Conservation (phyloP, 2,329 filamentous ascomycete genomes). For the Xylariaceae sp. region DNA sequence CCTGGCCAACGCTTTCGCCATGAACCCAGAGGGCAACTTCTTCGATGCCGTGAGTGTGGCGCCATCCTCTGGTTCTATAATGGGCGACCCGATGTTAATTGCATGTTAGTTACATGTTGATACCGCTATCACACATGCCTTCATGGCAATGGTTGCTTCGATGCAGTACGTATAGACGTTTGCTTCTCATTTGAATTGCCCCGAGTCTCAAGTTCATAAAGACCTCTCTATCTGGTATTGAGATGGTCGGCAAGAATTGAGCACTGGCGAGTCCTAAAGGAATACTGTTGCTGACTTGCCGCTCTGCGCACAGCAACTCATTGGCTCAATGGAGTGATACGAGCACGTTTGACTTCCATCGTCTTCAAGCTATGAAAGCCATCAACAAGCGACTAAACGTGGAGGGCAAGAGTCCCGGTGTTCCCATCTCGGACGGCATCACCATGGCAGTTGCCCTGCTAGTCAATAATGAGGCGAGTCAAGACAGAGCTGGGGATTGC, state of each 20-base stretch:
- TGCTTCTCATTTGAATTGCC: background rate
- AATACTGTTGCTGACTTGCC: slow-evolving; percentile 4
- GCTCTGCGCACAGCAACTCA: slow-evolving; percentile 21
- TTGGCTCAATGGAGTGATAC: slow-evolving; percentile 32
- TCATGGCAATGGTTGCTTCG: slow-evolving; percentile 33
- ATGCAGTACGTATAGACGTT: slow-evolving; percentile 27
- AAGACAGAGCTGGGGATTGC: background rate
- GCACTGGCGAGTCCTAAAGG: background rate
- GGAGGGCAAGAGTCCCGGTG: slow-evolving; percentile 28
- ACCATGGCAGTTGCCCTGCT: slow-evolving; percentile 32
- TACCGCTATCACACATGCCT: slow-evolving; percentile 32
- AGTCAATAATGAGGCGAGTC: slow-evolving; percentile 31
- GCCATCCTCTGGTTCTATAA: background rate
- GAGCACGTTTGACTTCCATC: slow-evolving; percentile 33
- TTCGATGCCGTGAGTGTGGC: slow-evolving; percentile 28
- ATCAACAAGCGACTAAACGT: slow-evolving; percentile 32
- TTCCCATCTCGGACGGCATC: slow-evolving; percentile 32
- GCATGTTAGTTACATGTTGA: slow-evolving; percentile 29
- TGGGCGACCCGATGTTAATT: slow-evolving; percentile 8
- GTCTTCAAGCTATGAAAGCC: slow-evolving; percentile 32
- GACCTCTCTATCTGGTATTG: background rate
- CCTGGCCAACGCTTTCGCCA: slow-evolving; percentile 31
- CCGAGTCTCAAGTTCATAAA: background rate
- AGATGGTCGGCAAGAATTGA: background rate
- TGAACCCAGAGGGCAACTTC: slow-evolving; percentile 32